Base-by-base conservation (phyloP, 176 grass and related monocot genomes). In the Oryza meyeriana region DNA sequence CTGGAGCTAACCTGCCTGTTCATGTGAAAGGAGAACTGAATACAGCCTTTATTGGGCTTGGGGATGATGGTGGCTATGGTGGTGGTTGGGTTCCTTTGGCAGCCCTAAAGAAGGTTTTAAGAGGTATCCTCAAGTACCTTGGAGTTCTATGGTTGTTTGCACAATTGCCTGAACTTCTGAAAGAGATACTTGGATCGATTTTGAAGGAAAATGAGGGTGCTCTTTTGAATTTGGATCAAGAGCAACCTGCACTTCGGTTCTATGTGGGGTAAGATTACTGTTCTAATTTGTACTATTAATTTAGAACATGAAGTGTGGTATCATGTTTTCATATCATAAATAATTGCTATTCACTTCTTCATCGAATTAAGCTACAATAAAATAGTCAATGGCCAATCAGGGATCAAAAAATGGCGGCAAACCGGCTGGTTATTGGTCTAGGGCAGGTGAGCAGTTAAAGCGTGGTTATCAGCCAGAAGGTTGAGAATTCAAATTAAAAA, bases 121-220 rank as follows among this genome's bases (percentile, higher is more conserved):
- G 97, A 82, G 97, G 97, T 24, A 99, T 99, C 50, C 91, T 99
- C 50, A 99, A 99, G 91, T 99, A 99, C 72, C 97, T 99, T 57
- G 97, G 97, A 62, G 97, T 99, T 74, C 80, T 99, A 81, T 99
- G 97, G 97, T 85, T 99, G 83, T 99, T 99, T 81, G 97, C 97
- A 28, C 97, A 99, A 78, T 88, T 99, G 85, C 97, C 97, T 82
- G 97, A 94, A 76, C 97, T 99, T 85, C 73, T 99, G 50, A 99
- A 99, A 83, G 97, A 99, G 66, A 99, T 99, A 85, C 20, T 99
- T 17, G 97, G 97, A 57, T 99, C 93, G 59, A 99, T 99, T 82
- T 92, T 99, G 78, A 99, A 95, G 89, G 97, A 99, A 17, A 99
- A 96, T 65, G 97, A 99, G 77, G 97, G 97, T 34, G 91, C 97